Evolutionary conservation across 495 filamentous ascomycete genomes (phyloP), one percentile per base, ranked within the genome.

Genomic region (Penicillium mononematosum): DNA sequence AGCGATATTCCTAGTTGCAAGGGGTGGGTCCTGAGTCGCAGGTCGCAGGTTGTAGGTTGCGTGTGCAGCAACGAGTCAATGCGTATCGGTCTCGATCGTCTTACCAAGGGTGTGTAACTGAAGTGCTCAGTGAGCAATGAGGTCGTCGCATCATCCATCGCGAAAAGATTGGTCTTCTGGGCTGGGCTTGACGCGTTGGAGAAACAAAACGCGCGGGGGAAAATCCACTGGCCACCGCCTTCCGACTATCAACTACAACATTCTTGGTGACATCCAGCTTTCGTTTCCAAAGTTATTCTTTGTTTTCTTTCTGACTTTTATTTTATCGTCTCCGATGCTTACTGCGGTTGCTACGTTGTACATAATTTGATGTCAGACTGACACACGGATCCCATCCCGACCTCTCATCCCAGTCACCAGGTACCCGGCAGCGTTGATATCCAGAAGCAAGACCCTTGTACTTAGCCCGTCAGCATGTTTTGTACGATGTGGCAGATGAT

Each of bases 91-190:
- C 36, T 44, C n/a, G 22, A 27, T 47, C 53, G 22, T 79, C 86
- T 72, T 70, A 96, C 93, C 58, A 96, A 79, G 25, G 94, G 94
- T 2, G 94, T 93, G 65, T 96, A 96, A 59, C 89, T 88, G 64
- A 98, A 88, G 68, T 98, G 94, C 81, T 98, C 94, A 8, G 95
- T 96, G 62, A 98, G 82, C 61, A 98, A 80, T 54, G 90, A 86
- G 27, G 81, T 89, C 16, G 76, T 75, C 56, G 73, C 74, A 60
- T 79, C 76, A 53, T 75, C 75, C 76, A 79, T 79, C 36, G 60
- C 57, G 44, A 55, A 55, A 59, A 2, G 50, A 36, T 50, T 53
- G 34, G 34, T 17, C n/a, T 48, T 49, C 48, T 55, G 31, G 34
- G 25, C 17, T 39, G 31, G 53, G 36, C 43, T 65, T 58, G 59